Base-by-base conservation (phyloP, 2,329 filamentous ascomycete genomes). In the Aspergillus niger region DNA sequence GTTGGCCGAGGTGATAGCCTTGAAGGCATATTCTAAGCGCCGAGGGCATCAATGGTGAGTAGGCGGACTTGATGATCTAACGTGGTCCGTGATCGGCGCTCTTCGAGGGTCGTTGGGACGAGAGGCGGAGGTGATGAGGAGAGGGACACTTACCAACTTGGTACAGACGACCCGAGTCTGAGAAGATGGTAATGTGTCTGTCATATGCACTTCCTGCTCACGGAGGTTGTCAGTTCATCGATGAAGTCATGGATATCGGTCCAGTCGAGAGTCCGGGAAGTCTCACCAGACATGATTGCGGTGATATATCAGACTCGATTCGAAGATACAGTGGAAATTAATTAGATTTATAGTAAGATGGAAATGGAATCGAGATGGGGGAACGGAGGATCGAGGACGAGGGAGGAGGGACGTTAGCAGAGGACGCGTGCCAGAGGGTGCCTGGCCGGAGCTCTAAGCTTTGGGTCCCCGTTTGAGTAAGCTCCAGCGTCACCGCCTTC, bases 111-210 rank as follows among this genome's bases (percentile, higher is more conserved):
- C 51, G 39, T 48, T 50, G 28, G 61, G 53, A 54, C 52, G 67
- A 71, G 61, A 70, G 66, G 41, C 38, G 57, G 58, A 57, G 20
- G 51, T 50, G 24, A 50, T 50, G 20, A 13, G 13, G 53, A 20
- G 36, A 17, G 22, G 20, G 41, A 5, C 55, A 71, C 74, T 61
- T 71, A 98, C 95, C 95, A 80, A 99, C 95, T 97, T 99, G 95
- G 80, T 98, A 99, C 78, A 99, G 85, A 78, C 95, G 89, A 75
- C 95, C 95, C 82, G 97, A 93, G 80, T 99, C 95, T 64, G 95
- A 97, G 84, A 99, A 99, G 85, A 99, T 98, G 77, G 95, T 99
- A 75, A 99, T 99, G 82, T 99, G 95, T 84, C 95, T 88, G 82
- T 99, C 95, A 82, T 96, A 98, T 80, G 91, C 89, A 81, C 88